Evolutionary conservation across 805 yeast genomes (phyloP), one percentile per base, ranked within the genome.

Genomic region (Starmerella ratchasimensis): DNA sequence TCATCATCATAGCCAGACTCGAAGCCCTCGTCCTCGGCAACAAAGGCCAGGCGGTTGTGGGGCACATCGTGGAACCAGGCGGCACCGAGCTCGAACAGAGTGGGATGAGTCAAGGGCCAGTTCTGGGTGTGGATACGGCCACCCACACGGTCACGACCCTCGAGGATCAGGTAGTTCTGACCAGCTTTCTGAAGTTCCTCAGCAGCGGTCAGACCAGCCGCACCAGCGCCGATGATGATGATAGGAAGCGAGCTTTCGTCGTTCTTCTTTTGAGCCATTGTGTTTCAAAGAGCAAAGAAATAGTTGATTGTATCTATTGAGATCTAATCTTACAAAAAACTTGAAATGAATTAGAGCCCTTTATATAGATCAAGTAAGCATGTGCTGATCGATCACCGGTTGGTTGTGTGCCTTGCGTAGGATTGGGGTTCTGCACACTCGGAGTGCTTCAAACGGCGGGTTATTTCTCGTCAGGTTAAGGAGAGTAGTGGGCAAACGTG

Each of bases 141-240:
- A 14, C 60, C 60, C 16, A 50, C 27, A 8, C 59, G 51, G 33
- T 46, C 52, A n/a, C 60, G 43, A 18, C 57, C 59, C 33, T 56
- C 60, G n/a, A 49, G 38, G 6, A 56, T 34, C 3, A 55, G 31
- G 22, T 54, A 48, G 27, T 43, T 42, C 16, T 42, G 26, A 30
- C 52, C 51, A 3, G 33, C 34, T 25, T 31, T 38, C 21, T 45
- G 43, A 15, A 56, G 44, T 27, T 46, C 41, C 13, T 48, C 46
- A 3, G 60, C 58, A 23, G 58, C 58, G 30, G 53, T 35, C 15
- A 57, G 43, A 17, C 61, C 61, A 6, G 60, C 56, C 25, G 46
- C 41, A 15, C 61, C 61, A 14, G 57, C 61, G 9, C 61, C 61
- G 17, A 57, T 43, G 11, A 57, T 45, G 16, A 57, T 50, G 10